Evolutionary conservation across 2,329 filamentous ascomycete species (phyloP).

Genomic region (Clathrospora elynae): DNA sequence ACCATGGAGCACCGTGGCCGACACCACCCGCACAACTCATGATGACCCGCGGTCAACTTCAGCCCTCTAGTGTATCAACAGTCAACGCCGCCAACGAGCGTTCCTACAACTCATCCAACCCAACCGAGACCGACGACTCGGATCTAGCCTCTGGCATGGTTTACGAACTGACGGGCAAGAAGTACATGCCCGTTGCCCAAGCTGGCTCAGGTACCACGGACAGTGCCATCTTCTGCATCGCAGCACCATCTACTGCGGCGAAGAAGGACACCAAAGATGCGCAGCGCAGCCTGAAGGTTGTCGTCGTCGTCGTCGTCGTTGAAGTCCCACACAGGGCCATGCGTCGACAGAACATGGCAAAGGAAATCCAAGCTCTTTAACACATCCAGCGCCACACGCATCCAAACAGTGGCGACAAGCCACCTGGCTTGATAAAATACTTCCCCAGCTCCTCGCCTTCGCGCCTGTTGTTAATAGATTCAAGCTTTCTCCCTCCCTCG

Average conservation of each 20-base stretch:
- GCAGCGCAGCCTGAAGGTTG: background rate
- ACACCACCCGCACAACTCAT: no score
- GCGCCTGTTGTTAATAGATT: background rate
- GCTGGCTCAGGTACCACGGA: background rate
- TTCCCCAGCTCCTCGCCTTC: background rate
- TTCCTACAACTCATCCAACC: no score
- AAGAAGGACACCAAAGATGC: background rate
- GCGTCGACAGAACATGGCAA: background rate
- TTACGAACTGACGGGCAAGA: background rate
- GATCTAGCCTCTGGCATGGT: no score
- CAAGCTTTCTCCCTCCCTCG: no score
- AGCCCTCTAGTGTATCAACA: no score
- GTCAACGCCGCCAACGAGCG: no score
- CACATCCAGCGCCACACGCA: background rate
- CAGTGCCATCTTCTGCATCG: background rate
- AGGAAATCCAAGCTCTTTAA: background rate
- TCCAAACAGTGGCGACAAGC: rapidly evolving
- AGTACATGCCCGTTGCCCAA: background rate
- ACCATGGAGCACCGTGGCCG: no score
- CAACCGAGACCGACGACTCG: no score
- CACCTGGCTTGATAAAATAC: background rate
- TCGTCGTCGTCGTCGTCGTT: conserved; percentile 3
- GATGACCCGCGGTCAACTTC: no score
- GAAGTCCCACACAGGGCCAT: background rate
- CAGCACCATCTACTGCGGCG: background rate